phyloP scores from a whole-genome alignment of 768 basidiomycete genomes.

The Boletus sp. region DNA sequence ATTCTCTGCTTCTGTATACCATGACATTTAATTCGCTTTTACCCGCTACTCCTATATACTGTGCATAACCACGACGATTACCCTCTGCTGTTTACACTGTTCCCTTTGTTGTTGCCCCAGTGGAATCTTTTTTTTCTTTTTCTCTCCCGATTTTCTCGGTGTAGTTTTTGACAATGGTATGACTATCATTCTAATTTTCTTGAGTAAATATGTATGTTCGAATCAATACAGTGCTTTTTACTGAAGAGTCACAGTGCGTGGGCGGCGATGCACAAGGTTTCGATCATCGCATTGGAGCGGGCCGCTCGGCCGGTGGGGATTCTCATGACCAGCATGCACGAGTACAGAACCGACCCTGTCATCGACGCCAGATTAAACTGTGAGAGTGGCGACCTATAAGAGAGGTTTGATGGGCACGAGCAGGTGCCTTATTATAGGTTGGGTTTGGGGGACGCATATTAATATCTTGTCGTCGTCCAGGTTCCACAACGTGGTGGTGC shows the following conservation, averaged over 20 bases:
- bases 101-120: background rate
- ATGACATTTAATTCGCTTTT: slow-evolving; percentile 20
- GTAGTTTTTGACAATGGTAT: slow-evolving; percentile 10
- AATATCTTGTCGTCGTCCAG: background rate
- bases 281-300: background rate
- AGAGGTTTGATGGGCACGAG: background rate
- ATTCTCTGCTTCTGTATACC: slow-evolving; percentile 23
- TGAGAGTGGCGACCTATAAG: background rate
- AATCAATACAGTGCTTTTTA: background rate
- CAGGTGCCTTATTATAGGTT: background rate
- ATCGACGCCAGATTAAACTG: background rate
- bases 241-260: background rate
- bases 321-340: background rate
- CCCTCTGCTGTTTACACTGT: background rate
- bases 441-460: background rate
- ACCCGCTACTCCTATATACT: slow-evolving; percentile 6
- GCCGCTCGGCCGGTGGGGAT: background rate
- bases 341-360: background rate
- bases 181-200: slow-evolving; percentile 18
- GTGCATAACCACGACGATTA: slow-evolving; percentile 21
- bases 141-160: background rate
- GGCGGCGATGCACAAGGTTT: background rate
- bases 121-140: background rate
- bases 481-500: no score
- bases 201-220: slow-evolving; percentile 3